These are phyloP conservation scores for Thoreauomyces humboldtii DNA, from an alignment of 192 early-diverging fungal genomes.

Conservation along the genomic window DNA sequence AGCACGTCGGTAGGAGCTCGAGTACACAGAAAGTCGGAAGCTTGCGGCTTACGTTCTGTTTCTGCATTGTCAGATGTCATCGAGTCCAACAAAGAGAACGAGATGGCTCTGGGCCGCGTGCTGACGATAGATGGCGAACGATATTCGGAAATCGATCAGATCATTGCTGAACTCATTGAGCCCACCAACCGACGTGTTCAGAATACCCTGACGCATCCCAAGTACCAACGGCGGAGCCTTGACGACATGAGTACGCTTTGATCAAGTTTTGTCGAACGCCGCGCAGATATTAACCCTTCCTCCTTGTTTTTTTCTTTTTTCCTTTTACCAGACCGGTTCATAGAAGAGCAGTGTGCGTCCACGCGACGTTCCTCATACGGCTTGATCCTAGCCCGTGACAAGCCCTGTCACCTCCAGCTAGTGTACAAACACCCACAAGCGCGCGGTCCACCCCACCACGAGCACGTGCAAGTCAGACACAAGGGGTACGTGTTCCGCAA, in stretches of 20 bases:
- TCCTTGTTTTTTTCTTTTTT: slow-evolving; percentile 5
- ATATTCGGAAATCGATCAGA: slow-evolving; percentile 89
- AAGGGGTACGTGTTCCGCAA: slow-evolving; percentile 73
- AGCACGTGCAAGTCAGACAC: slow-evolving; percentile 74
- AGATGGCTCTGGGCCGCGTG: slow-evolving; percentile 64
- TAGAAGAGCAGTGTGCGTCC: slow-evolving; percentile 45
- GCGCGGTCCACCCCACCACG: slow-evolving; percentile 50
- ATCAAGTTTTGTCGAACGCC: not conserved
- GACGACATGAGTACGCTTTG: slow-evolving; percentile 57
- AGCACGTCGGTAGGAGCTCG: slow-evolving; percentile 71
- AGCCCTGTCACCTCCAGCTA: slow-evolving; percentile 71
- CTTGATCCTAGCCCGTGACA: slow-evolving; percentile 63
- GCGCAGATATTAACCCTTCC: not conserved
- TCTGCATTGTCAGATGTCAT: too few relatives aligned
- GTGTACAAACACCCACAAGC: slow-evolving; percentile 74
- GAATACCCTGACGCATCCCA: slow-evolving; percentile 67
- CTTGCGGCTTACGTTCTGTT: not conserved
- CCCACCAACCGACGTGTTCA: slow-evolving; percentile 71
- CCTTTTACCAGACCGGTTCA: slow-evolving; percentile 43
- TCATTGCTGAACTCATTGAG: slow-evolving; percentile 87
- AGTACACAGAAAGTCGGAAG: too few relatives aligned
- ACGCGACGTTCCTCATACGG: slow-evolving; percentile 78
- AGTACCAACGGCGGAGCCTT: slow-evolving; percentile 68
- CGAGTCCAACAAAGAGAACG: slow-evolving; percentile 69
- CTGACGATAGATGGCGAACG: slow-evolving; percentile 65